Base-by-base conservation (phyloP, 352 stramenopile species). In the Blastocystis sp. region DNA sequence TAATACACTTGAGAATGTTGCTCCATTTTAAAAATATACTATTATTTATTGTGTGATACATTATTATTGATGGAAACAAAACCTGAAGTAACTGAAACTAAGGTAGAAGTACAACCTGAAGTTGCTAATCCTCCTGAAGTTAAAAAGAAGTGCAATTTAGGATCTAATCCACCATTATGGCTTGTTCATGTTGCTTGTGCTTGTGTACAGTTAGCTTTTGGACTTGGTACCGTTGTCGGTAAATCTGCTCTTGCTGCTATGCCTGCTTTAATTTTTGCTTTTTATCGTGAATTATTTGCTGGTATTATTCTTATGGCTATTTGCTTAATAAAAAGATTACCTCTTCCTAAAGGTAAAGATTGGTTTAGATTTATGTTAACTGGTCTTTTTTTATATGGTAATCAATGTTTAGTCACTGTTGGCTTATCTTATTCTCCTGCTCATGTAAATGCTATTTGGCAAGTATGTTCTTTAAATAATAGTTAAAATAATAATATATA, bases 221-320 rank as follows among this genome's bases (percentile, higher is more conserved):
- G 48, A 13, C 32, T 58, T 24, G 48, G 48, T 16, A 58, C 44
- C 30, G 44, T 35, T 28, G 36, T 58, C 9, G 48, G 48, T 19
- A 58, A 58, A 25, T 35, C 44, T 19, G 48, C 48, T 1, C 31
- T 58, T 16, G 47, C 44, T n/a, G 28, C 11, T 4, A 58, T 58
- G 48, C 48, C 48, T 58, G 23, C 48, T 0, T 34, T 58, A 35
- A 58, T 58, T 30, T 58, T 58, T 25, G 48, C 48, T 18, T 58
- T 58, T 27, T 58, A 58, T 16, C 32, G 48, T 21, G 48, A 58
- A n/a, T 45, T 58, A 6, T 58, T 58, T 23, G 48, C 48, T 21
- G 48, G 48, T 4, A 18, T 58, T 13, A 58, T 58, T 27, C 48
- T 58, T 24, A 37, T 58, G 23, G 4, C 23, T n/a, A 45, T 58